Conservation (phyloP, 78 protist species). For the Andalucia godoyi region DNA sequence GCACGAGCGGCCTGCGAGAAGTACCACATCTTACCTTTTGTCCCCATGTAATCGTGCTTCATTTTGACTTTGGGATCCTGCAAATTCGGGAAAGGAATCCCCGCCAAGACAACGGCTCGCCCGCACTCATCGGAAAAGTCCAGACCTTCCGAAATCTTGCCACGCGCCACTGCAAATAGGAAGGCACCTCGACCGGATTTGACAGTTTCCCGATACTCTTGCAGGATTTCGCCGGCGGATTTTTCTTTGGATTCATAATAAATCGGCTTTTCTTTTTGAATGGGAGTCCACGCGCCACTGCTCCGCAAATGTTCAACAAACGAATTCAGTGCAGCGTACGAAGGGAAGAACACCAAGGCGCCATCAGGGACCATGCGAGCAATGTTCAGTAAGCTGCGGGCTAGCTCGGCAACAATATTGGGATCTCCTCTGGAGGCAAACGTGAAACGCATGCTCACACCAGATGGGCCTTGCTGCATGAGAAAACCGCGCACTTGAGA, state of each 20-base stretch:
- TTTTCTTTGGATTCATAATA: slow-evolving; percentile 47
- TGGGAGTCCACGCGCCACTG: not conserved
- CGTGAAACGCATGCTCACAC: slow-evolving; percentile 22
- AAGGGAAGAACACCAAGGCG: slow-evolving; percentile 92
- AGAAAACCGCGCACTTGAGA: slow-evolving; percentile 48
- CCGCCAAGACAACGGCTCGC: slow-evolving; percentile 89
- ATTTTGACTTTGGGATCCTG: slow-evolving; percentile 25
- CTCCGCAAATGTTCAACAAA: slow-evolving; percentile 31
- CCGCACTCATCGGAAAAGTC: slow-evolving; percentile 83
- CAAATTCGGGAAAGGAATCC: slow-evolving; percentile 75
- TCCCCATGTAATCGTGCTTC: slow-evolving; percentile 30
- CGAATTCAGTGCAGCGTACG: slow-evolving; percentile 44
- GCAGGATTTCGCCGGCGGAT: not conserved
- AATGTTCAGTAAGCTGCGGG: slow-evolving; percentile 48
- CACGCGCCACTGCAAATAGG: slow-evolving; percentile 85
- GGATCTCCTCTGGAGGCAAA: slow-evolving; percentile 14
- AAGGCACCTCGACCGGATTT: slow-evolving; percentile 45
- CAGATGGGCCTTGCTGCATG: slow-evolving; percentile 8
- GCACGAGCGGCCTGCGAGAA: slow-evolving; percentile 76
- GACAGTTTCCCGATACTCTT: not conserved
- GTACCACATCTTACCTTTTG: slow-evolving; percentile 68
- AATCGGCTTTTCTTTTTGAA: slow-evolving; percentile 1
- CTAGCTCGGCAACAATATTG: slow-evolving; percentile 55
- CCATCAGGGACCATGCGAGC: slow-evolving; percentile 78
- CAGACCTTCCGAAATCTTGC: slow-evolving; percentile 84